phyloP scores from a whole-genome alignment of 2,329 filamentous ascomycete genomes.

The Hypomyces rosellus region DNA sequence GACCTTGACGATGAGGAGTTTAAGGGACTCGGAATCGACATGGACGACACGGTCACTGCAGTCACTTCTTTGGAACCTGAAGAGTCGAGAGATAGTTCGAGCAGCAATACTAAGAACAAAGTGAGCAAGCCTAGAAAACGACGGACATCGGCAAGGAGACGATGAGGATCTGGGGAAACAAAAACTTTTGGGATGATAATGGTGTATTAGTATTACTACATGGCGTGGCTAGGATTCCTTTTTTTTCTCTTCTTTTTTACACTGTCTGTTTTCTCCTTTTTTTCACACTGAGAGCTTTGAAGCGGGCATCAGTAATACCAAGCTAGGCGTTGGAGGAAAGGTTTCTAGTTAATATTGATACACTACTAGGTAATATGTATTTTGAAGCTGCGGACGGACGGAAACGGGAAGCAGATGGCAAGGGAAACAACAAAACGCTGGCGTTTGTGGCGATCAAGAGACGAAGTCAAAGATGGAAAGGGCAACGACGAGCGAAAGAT shows the following conservation, averaged over 20 bases:
- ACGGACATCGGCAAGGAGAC: conserved; percentile 29
- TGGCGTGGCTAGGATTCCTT: conserved; percentile 9
- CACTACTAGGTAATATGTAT: conserved; percentile 6
- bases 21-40: conserved; percentile 57
- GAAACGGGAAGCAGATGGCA: too few species aligned
- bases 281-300: neutral
- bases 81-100: conserved; percentile 16
- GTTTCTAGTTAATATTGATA: conserved; percentile 6
- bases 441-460: neutral
- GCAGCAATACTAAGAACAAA: conserved; percentile 21
- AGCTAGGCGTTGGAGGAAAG: conserved; percentile 2
- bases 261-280: neutral
- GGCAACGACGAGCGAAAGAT: neutral
- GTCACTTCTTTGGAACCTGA: conserved; percentile 20
- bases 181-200: neutral
- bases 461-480: neutral
- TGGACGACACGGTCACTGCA: conserved; percentile 36
- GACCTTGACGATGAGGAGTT: conserved; percentile 90
- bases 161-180: conserved; percentile 16
- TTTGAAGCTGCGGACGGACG: neutral
- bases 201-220: neutral
- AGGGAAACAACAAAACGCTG: neutral
- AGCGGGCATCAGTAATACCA: neutral
- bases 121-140: conserved; percentile 26
- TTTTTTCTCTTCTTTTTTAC: conserved; percentile 9